Percentiles rank a stretch among this genome's conserved stretches.
Conservation (phyloP, 768 basidiomycete genomes). For the Mycena vitilis region DNA sequence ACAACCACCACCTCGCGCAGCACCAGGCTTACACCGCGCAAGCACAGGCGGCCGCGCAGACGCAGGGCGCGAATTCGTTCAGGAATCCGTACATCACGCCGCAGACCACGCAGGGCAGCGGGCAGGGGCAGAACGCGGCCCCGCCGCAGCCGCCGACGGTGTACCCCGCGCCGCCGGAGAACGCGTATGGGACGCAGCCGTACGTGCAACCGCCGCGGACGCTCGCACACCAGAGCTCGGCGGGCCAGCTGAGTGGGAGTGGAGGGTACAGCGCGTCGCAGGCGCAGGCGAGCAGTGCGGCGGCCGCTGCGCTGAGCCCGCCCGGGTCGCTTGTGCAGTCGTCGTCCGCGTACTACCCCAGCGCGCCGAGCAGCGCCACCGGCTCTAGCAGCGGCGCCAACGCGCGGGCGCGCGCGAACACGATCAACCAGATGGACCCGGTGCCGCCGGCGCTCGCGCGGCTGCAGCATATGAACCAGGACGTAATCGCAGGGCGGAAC, state of each 20-base stretch:
- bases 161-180: conserved; percentile 49
- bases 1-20: conserved; percentile 94
- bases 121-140: conserved; percentile 34
- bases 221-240: conserved; percentile 62
- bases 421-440: conserved; percentile 90
- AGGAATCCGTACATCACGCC: conserved; percentile 86
- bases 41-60: conserved; percentile 78
- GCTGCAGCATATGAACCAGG: conserved; percentile 89
- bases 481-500: conserved; percentile 80
- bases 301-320: conserved; percentile 44
- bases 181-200: conserved; percentile 29
- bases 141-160: conserved; percentile 43
- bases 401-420: conserved; percentile 86
- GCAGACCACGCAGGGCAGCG: conserved; percentile 44
- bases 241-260: conserved; percentile 55
- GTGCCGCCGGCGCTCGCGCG: conserved; percentile 96
- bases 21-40: conserved; percentile 95
- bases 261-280: conserved; percentile 45
- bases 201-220: conserved; percentile 54
- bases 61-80: conserved; percentile 77
- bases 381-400: conserved; percentile 22
- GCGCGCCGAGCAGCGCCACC: not conserved
- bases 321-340: conserved; percentile 60
- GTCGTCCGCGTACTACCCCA: conserved; percentile 73
- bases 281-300: conserved; percentile 47